Percentiles rank a stretch among this genome's conserved stretches.
Conservation (phyloP, 176 grass and related monocot genomes). For the Juncus effusus region DNA sequence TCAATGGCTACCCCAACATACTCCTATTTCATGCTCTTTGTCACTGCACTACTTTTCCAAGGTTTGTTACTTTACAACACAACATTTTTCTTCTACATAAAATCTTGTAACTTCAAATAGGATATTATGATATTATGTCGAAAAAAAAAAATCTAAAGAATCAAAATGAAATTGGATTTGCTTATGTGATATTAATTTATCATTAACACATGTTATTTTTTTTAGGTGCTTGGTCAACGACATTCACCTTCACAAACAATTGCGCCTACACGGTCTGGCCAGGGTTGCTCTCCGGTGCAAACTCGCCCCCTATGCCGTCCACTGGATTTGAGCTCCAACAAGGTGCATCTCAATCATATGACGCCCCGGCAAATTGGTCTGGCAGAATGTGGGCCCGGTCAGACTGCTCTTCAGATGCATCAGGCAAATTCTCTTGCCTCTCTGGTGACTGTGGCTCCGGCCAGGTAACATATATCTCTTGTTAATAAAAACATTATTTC, state of each 20-base stretch:
- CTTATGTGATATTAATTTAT: background rate
- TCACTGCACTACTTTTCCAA: background rate
- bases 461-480: background rate
- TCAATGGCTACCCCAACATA: no score
- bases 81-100: background rate
- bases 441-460: conserved; percentile 34
- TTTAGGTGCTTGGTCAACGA: conserved; percentile 32
- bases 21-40: background rate
- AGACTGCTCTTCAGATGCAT: conserved; percentile 22
- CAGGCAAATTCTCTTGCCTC: conserved; percentile 37
- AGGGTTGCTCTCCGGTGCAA: conserved; percentile 21
- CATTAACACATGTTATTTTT: background rate
- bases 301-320: conserved; percentile 23
- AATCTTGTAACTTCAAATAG: background rate
- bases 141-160: background rate
- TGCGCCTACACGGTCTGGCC: conserved; percentile 47
- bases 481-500: background rate
- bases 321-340: conserved; percentile 34
- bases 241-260: conserved; percentile 43
- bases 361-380: conserved; percentile 32
- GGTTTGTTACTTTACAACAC: background rate
- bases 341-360: background rate
- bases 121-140: background rate
- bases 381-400: conserved; percentile 49
- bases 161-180: background rate